Conservation (phyloP, 1,139 yeast genomes). For the Suhomyces choctaworum region DNA sequence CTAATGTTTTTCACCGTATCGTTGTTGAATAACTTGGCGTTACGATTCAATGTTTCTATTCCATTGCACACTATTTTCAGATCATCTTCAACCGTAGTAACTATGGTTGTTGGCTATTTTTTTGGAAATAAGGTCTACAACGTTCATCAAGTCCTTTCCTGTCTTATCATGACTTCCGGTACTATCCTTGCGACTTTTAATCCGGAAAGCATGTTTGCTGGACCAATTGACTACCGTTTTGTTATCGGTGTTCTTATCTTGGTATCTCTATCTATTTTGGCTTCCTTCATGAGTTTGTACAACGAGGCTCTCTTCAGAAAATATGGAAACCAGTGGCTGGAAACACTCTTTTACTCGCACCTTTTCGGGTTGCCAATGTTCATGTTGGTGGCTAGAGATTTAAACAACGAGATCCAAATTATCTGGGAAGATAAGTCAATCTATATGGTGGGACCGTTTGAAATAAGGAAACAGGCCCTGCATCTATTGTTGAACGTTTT, state of each 20-base stretch:
- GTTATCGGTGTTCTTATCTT: slow-evolving; percentile 47
- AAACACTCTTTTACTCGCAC: slow-evolving; percentile 62
- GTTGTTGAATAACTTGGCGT: slow-evolving; percentile 58
- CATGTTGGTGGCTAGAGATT: slow-evolving; percentile 27
- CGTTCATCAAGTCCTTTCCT: slow-evolving; percentile 48
- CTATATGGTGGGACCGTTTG: slow-evolving; percentile 1
- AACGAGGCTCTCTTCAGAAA: slow-evolving; percentile 49
- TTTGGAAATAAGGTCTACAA: slow-evolving; percentile 49
- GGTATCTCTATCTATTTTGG: slow-evolving; percentile 47
- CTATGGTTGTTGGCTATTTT: slow-evolving; percentile 57
- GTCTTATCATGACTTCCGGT: slow-evolving; percentile 56
- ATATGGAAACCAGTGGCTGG: slow-evolving; percentile 66
- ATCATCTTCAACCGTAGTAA: slow-evolving; percentile 63
- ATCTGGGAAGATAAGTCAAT: slow-evolving; percentile 13
- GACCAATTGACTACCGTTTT: slow-evolving; percentile 19
- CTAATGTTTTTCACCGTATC: slow-evolving; percentile 53
- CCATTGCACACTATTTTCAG: slow-evolving; percentile 70
- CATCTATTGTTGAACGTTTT: slow-evolving; percentile 46
- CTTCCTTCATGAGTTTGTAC: slow-evolving; percentile 57
- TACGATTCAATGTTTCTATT: slow-evolving; percentile 58
- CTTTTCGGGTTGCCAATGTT: slow-evolving; percentile 59
- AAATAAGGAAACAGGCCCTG: slow-evolving; percentile 18
- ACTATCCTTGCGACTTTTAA: slow-evolving; percentile 52
- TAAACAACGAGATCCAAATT: slow-evolving; percentile 18
- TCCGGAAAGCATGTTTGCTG: background rate